Percentiles rank a stretch among this genome's conserved stretches.
Evolutionary conservation across 1,284 basidiomycete species (phyloP).

Genomic region (Chalciporus sp.): DNA sequence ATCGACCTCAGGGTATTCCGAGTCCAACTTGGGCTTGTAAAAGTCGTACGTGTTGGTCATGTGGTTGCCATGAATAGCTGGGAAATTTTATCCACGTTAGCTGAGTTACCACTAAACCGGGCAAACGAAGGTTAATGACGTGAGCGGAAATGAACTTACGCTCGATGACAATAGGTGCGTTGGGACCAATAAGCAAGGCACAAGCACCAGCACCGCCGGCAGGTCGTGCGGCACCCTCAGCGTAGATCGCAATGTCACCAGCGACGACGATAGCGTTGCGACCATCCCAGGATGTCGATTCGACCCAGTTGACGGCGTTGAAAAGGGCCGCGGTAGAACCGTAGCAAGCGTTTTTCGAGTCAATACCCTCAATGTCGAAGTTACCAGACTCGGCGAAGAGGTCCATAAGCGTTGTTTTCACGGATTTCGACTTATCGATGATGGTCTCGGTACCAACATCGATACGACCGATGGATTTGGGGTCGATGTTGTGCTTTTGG

Average conservation of each 20-base stretch:
- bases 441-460: constrained; percentile 99
- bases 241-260: constrained; percentile 98
- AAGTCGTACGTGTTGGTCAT: constrained; percentile 99
- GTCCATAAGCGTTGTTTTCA: constrained; percentile 99
- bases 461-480: constrained; percentile 93
- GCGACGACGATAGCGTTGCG: constrained; percentile 97
- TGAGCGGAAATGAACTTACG: constrained; percentile 60
- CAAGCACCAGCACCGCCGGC: constrained; percentile 97
- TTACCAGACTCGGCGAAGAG: constrained; percentile 92
- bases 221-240: constrained; percentile 92
- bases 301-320: constrained; percentile 98
- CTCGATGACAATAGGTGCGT: constrained; percentile 94
- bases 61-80: constrained; percentile 95
- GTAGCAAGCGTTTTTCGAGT: constrained; percentile 99
- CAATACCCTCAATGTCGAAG: constrained; percentile 97
- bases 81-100: constrained; percentile 15
- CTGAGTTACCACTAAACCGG: constrained; percentile 1
- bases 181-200: constrained; percentile 94
- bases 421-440: constrained; percentile 99
- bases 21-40: constrained; percentile 93
- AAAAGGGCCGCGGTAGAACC: constrained; percentile 97
- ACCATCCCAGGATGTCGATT: constrained; percentile 97
- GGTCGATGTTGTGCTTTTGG: constrained; percentile 96
- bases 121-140: background rate
- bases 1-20: constrained; percentile 96